A percentile compares a stretch with the other conserved stretches of the same genome.
phyloP scores from a whole-genome alignment of 2,329 filamentous ascomycete genomes.

The Colletotrichum filicis region DNA sequence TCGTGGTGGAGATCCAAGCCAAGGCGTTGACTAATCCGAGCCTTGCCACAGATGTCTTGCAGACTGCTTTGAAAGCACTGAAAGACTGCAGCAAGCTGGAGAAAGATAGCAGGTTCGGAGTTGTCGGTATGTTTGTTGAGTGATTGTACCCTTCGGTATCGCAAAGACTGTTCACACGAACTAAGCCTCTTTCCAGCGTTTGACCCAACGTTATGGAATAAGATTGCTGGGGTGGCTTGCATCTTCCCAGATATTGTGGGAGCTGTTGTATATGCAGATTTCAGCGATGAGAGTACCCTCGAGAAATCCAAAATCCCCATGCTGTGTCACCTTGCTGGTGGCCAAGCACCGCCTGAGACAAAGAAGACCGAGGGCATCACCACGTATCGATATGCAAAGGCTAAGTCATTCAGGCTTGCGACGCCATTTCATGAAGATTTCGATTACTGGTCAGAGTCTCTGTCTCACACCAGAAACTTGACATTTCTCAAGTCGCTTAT shows the following conservation, averaged over 20 bases:
- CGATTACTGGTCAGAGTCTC: constrained; percentile 61
- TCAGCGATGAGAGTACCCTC: too few relatives aligned
- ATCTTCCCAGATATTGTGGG: not conserved
- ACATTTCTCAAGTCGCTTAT: too few relatives aligned
- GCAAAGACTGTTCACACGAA: not conserved
- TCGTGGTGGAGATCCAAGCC: constrained; percentile 63
- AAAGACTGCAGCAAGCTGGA: not conserved
- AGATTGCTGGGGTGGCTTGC: not conserved
- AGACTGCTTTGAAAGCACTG: not conserved
- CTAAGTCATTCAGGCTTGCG: constrained; percentile 50
- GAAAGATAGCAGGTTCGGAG: not conserved
- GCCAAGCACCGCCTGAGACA: too few relatives aligned
- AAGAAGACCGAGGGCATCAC: too few relatives aligned
- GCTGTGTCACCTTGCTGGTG: too few relatives aligned
- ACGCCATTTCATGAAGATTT: constrained; percentile 62
- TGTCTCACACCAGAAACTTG: constrained; percentile 74
- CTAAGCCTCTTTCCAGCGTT: not conserved
- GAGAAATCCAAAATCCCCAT: too few relatives aligned
- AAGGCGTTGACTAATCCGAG: not conserved
- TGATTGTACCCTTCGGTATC: not conserved
- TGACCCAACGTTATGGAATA: not conserved
- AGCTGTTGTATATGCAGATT: too few relatives aligned
- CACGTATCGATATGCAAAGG: too few relatives aligned
- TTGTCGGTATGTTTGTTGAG: not conserved
- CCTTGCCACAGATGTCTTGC: not conserved